A percentile compares a stretch with the other conserved stretches of the same genome.
These are phyloP conservation scores for Tympanopsis confertula DNA, from an alignment of 2,329 filamentous ascomycete genomes.

Conservation along the genomic window DNA sequence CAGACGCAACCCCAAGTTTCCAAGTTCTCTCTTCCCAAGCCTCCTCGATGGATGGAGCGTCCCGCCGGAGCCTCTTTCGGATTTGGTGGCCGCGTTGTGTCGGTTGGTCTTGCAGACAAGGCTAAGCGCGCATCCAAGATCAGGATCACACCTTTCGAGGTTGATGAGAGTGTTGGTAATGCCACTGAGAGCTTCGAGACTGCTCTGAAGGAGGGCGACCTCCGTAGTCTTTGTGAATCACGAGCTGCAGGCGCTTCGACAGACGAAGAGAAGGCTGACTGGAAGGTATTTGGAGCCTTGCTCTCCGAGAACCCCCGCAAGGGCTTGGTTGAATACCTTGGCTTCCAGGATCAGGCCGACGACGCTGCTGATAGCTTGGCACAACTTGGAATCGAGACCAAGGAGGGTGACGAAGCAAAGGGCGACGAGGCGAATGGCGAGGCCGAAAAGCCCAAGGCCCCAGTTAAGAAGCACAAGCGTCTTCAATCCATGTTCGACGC, in stretches of 20 bases:
- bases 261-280: slow-evolving; percentile 90
- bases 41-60: slow-evolving; percentile 81
- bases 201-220: slow-evolving; percentile 65
- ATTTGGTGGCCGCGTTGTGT: slow-evolving; percentile 85
- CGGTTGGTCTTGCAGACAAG: slow-evolving; percentile 48
- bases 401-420: neutral
- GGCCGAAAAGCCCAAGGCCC: slow-evolving; percentile 13
- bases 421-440: neutral
- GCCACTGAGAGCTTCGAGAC: slow-evolving; percentile 80
- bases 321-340: slow-evolving; percentile 77
- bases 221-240: slow-evolving; percentile 67
- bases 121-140: slow-evolving; percentile 62
- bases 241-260: slow-evolving; percentile 65
- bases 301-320: slow-evolving; percentile 76
- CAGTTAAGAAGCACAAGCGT: slow-evolving; percentile 30
- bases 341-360: slow-evolving; percentile 49
- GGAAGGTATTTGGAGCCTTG: slow-evolving; percentile 85
- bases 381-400: slow-evolving; percentile 13
- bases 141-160: slow-evolving; percentile 74
- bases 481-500: slow-evolving; percentile 69
- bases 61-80: slow-evolving; percentile 83
- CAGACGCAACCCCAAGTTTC: slow-evolving; percentile 83
- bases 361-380: slow-evolving; percentile 37
- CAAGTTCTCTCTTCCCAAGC: slow-evolving; percentile 74
- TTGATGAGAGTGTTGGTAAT: slow-evolving; percentile 74